Base-by-base conservation (phyloP, 1,284 basidiomycete species). In the Pholiota adiposa region DNA sequence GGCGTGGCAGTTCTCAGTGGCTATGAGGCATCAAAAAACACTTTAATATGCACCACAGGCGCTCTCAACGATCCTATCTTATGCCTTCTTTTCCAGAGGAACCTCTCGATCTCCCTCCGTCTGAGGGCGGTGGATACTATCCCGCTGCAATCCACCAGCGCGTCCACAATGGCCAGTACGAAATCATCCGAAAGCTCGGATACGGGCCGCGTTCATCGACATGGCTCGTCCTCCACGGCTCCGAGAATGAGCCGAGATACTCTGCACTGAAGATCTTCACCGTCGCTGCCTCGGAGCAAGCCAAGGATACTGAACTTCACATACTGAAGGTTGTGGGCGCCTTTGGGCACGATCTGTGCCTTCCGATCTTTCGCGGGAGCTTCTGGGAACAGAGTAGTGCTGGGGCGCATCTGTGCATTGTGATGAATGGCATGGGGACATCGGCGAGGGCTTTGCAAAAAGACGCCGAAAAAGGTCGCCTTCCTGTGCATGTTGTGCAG, bases 151-250 rank as follows among this genome's bases (percentile, higher is more conserved):
- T 63, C 25, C 48, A 52, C 27, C 59, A 65, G 23, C 63, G 63
- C 41, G 58, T 66, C 23, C 57, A 56, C 25, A 29, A 31, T 8
- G 56, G 49, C 33, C 58, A 50, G 19, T 66, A 63, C 38, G 58
- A 61, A 43, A 63, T 66, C 27, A 54, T 68, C 7, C 57, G 62
- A 43, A 68, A 68, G 50, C 60, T 66, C n/a, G 63, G 66, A 40
- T 68, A 59, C 38, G 64, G 66, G 0, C 61, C 61, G 21, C 63
- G 61, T 2, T 67, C 65, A 7, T 64, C 64, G 7, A 54, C 56
- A 12, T 67, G 66, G 66, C 63, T 67, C 18, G 64, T 63, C 49
- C 53, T 38, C 25, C 21, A 57, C 33, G 25, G n/a, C 4, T 31
- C 18, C n/a, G 56, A 48, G 23, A 41, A 9, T 8, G 9, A 34